Percentiles rank a stretch among this genome's conserved stretches.
These are phyloP conservation scores for Jaapia argillacea DNA, from an alignment of 768 basidiomycete genomes.

Conservation along the genomic window DNA sequence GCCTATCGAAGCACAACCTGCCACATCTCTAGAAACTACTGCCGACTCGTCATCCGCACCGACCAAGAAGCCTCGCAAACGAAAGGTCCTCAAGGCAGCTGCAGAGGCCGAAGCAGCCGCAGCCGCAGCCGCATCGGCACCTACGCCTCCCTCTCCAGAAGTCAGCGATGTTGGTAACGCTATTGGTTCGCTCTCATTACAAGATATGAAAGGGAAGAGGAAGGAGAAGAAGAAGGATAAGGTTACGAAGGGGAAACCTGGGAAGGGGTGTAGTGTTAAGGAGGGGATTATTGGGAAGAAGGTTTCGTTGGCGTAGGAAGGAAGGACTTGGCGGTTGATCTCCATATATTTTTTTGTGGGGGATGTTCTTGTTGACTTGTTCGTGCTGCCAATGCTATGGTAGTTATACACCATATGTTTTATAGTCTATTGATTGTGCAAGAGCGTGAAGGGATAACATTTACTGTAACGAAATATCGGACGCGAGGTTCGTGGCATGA, in stretches of 20 bases:
- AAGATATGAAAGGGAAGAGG: slow-evolving; percentile 47
- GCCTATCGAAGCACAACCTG: no score
- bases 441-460: no score
- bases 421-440: no score
- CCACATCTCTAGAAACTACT: no score
- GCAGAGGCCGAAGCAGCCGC: slow-evolving; percentile 3
- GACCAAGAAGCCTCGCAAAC: no score
- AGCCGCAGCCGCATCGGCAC: slow-evolving; percentile 1
- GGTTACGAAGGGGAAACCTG: slow-evolving; percentile 22
- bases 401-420: no score
- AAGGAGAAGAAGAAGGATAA: slow-evolving; percentile 53
- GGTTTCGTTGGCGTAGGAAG: slow-evolving; percentile 21
- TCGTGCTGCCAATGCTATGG: no score
- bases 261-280: slow-evolving; percentile 51
- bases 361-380: no score
- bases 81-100: neutral
- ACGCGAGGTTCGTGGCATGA: no score
- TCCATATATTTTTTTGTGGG: no score
- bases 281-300: slow-evolving; percentile 44
- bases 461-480: no score
- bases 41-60: neutral
- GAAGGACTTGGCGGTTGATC: no score
- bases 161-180: slow-evolving; percentile 4
- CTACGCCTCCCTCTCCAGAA: slow-evolving; percentile 6
- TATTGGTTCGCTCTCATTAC: slow-evolving; percentile 25